A percentile compares a stretch with the other conserved stretches of the same genome.
phyloP scores from a whole-genome alignment of 179 eudicot genomes.

The Spergularia azorica region DNA sequence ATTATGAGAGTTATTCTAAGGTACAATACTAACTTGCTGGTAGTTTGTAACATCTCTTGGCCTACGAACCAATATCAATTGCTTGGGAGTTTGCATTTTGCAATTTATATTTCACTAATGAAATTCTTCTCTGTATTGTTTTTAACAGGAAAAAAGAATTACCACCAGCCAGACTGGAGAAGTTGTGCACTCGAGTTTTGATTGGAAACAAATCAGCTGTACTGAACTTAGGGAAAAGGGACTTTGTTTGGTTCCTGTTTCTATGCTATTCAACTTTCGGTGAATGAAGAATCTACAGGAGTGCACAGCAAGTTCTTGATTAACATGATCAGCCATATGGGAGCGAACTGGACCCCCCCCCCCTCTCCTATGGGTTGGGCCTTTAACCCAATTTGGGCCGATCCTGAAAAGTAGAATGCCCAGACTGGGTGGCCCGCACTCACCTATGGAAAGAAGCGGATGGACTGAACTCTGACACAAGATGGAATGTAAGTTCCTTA shows the following conservation, averaged over 20 bases:
- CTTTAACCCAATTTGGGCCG: too few relatives aligned
- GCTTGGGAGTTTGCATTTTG: background rate
- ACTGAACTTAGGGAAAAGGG: constrained; percentile 42
- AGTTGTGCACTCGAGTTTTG: constrained; percentile 11
- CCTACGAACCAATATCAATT: background rate
- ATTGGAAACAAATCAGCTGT: constrained; percentile 25
- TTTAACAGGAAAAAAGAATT: constrained; percentile 20
- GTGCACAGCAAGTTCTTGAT: too few relatives aligned
- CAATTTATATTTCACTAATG: constrained; percentile 21
- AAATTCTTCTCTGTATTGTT: background rate
- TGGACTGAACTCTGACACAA: too few relatives aligned
- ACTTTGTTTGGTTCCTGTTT: constrained; percentile 49
- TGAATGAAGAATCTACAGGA: background rate
- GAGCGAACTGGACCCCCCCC: too few relatives aligned
- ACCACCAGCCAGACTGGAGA: constrained; percentile 18
- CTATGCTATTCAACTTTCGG: constrained; percentile 27
- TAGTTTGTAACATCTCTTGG: constrained; percentile 5
- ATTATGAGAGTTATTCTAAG: constrained; percentile 19
- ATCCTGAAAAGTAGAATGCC: too few relatives aligned
- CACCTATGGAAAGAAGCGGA: too few relatives aligned
- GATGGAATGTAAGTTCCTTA: too few relatives aligned
- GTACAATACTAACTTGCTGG: constrained; percentile 11
- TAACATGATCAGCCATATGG: too few relatives aligned
- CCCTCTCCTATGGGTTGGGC: too few relatives aligned
- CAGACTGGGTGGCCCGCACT: too few relatives aligned